These are phyloP conservation scores for Aspergillus panamensis DNA, from an alignment of 495 filamentous ascomycete genomes.

Conservation along the genomic window DNA sequence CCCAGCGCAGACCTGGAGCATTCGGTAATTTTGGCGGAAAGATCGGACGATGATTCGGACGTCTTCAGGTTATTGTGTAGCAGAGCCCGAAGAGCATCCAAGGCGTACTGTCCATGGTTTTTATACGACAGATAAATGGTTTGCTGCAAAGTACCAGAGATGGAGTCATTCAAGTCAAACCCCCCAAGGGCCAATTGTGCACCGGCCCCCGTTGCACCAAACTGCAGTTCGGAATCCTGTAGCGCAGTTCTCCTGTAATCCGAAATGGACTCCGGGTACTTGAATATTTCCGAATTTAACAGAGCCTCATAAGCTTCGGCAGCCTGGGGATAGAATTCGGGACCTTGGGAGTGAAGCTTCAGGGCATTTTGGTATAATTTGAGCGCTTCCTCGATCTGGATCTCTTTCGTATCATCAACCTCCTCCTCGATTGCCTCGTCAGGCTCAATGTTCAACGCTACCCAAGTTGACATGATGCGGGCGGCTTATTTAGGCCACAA, in stretches of 20 bases:
- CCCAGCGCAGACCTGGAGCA: slow-evolving; percentile 44
- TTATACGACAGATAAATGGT: slow-evolving; percentile 92
- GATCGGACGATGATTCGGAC: slow-evolving; percentile 36
- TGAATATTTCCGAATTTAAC: slow-evolving; percentile 90
- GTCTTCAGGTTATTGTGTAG: slow-evolving; percentile 27
- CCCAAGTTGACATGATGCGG: slow-evolving; percentile 55
- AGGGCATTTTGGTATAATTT: slow-evolving; percentile 92
- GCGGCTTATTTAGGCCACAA: slow-evolving; percentile 24
- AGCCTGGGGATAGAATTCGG: slow-evolving; percentile 69
- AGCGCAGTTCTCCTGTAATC: slow-evolving; percentile 67
- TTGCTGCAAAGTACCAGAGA: slow-evolving; percentile 77
- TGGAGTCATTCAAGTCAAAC: slow-evolving; percentile 54
- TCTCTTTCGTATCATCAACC: slow-evolving; percentile 89
- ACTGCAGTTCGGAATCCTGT: slow-evolving; percentile 51
- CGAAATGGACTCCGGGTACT: slow-evolving; percentile 76
- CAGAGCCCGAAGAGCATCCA: slow-evolving; percentile 64
- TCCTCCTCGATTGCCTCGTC: slow-evolving; percentile 89
- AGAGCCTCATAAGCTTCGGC: slow-evolving; percentile 78
- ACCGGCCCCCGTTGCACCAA: slow-evolving; percentile 32
- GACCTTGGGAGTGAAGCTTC: slow-evolving; percentile 87
- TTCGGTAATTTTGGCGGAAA: slow-evolving; percentile 27
- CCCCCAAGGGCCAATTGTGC: slow-evolving; percentile 43
- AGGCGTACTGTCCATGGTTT: slow-evolving; percentile 83
- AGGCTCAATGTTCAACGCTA: slow-evolving; percentile 86
- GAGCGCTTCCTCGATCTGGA: slow-evolving; percentile 95